Evolutionary conservation across 306 rosid species (phyloP).

Genomic region (Carpinus viminea): DNA sequence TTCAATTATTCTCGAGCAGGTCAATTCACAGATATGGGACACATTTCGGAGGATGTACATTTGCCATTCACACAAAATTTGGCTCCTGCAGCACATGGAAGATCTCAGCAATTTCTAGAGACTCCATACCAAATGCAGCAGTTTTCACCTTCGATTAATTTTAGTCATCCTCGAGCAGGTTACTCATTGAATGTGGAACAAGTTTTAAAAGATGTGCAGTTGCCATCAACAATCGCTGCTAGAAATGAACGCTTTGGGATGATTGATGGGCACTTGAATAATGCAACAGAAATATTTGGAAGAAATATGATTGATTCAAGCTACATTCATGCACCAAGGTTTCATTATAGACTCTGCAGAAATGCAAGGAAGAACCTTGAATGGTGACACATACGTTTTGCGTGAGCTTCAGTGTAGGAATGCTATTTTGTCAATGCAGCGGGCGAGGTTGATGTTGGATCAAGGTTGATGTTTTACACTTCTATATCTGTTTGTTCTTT

Average conservation of each 20-base stretch:
- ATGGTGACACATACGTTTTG: not conserved
- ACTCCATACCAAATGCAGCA: no score
- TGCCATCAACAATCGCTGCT: not conserved
- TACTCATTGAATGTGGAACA: not conserved
- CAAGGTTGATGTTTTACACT: not conserved
- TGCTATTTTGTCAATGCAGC: not conserved
- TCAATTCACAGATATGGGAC: no score
- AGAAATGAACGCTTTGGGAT: constrained; percentile 12
- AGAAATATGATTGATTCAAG: constrained; percentile 13
- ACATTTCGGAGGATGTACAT: no score
- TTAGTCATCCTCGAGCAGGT: not conserved
- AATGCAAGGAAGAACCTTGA: constrained; percentile 9
- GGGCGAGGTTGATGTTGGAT: not conserved
- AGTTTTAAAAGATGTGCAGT: not conserved
- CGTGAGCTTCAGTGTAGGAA: not conserved
- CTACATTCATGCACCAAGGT: not conserved
- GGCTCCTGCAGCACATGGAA: no score
- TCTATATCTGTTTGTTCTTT: no score
- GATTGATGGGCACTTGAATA: not conserved
- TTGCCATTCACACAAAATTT: not conserved
- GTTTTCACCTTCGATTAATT: no score
- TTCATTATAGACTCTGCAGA: constrained; percentile 1
- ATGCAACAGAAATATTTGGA: constrained; percentile 8
- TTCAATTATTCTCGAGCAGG: not conserved
- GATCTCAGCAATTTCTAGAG: no score